Conservation (phyloP, 768 basidiomycete genomes). For the Rhodotorula paludigena region DNA sequence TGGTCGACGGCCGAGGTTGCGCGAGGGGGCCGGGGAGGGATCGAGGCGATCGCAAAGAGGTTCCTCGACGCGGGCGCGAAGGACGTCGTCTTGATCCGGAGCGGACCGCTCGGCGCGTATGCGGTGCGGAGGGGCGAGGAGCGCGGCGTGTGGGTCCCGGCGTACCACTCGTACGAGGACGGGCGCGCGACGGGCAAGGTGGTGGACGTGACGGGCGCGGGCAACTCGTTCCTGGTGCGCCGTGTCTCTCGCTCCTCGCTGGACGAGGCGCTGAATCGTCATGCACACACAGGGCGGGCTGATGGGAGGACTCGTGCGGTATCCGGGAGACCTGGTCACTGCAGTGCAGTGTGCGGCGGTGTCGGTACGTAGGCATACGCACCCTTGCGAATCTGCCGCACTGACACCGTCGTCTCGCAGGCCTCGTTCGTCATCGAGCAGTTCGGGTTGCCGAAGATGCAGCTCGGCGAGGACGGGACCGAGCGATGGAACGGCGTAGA, state of each 20-base stretch:
- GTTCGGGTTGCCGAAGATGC: slow-evolving; percentile 59
- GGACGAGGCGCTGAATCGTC: too few relatives aligned
- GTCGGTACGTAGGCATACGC: slow-evolving; percentile 50
- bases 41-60: slow-evolving; percentile 35
- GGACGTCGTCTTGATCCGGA: slow-evolving; percentile 62
- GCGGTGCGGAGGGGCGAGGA: slow-evolving; percentile 51
- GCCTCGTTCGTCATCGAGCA: slow-evolving; percentile 82
- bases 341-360: slow-evolving; percentile 71
- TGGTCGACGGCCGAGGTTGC: slow-evolving; percentile 56
- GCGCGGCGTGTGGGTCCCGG: slow-evolving; percentile 62
- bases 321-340: slow-evolving; percentile 44
- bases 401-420: neutral
- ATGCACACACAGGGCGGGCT: slow-evolving; percentile 20
- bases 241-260: neutral
- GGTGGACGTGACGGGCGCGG: slow-evolving; percentile 86
- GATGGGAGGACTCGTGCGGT: slow-evolving; percentile 18
- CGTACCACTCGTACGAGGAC: slow-evolving; percentile 60
- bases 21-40: slow-evolving; percentile 47
- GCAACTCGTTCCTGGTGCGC: slow-evolving; percentile 81
- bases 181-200: slow-evolving; percentile 49
- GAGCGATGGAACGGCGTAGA: slow-evolving; percentile 68
- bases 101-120: slow-evolving; percentile 68
- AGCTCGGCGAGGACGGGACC: slow-evolving; percentile 12
- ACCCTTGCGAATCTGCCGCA: too few relatives aligned
- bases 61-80: slow-evolving; percentile 36